Base-by-base conservation (phyloP, 176 grass and related monocot genomes). In the Raddia guianensis region DNA sequence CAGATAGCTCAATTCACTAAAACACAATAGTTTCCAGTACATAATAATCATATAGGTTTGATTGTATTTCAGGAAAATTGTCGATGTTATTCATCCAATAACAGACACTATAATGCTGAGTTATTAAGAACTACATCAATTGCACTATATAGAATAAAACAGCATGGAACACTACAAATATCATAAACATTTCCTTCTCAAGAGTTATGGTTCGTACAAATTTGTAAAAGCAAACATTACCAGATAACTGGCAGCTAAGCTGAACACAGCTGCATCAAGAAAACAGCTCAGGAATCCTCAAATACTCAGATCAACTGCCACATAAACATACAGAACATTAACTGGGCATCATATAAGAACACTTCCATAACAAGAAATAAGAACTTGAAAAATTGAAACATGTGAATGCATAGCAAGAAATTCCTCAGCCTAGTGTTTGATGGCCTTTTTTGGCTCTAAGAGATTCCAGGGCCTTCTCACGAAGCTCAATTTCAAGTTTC, bases 401-500 rank as follows among this genome's bases (percentile, higher is more conserved):
- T 67, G 84, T 34, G 58, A 89, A 77, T 73, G 53, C 15, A 37
- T 64, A 65, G 63, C 34, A 52, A 91, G 37, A 80, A 80, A 79
- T 56, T 89, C 49, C 69, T 81, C 80, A 75, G 67, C 60, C 91
- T 86, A 95, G 80, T 82, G 84, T 18, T 71, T 89, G 61, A 82
- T 54, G 45, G 82, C 86, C 56, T 95, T 63, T 98, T 73, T 93
- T 95, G 47, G 88, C 93, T 84, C 88, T 81, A 74, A 99, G 88
- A 63, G 89, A 85, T 81, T 91, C 86, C 48, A 99, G 93, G 44
- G 97, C 97, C 86, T 83, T 99, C 80, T 91, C 85, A 40, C 90
- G 87, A 75, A 99, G 91, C 82, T 93, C 93, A 61, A 88, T 77
- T 92, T 99, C 96, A 63, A 99, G 90, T 69, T 73, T 90, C 71